Percentiles rank a stretch among this genome's conserved stretches.
These are phyloP conservation scores for Exophiala mesophila DNA, from an alignment of 2,329 filamentous ascomycete genomes.

Conservation along the genomic window DNA sequence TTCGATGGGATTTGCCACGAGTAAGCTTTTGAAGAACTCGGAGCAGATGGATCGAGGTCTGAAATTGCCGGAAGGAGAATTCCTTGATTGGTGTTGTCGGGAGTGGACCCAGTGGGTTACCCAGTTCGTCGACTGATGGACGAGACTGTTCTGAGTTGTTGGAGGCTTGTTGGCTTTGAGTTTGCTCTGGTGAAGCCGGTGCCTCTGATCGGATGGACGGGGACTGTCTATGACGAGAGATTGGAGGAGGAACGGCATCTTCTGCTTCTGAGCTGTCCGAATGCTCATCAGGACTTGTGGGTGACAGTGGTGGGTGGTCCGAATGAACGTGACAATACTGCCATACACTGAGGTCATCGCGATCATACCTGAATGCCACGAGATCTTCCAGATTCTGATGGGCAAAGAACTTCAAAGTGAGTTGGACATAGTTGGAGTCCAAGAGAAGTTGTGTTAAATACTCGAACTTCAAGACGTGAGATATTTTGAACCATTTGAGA, in stretches of 20 bases:
- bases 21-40: constrained; percentile 97
- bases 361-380: constrained; percentile 78
- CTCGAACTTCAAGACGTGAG: constrained; percentile 91
- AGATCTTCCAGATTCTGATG: constrained; percentile 90
- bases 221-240: constrained; percentile 55
- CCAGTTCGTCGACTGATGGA: constrained; percentile 75
- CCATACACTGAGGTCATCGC: constrained; percentile 86
- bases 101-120: constrained; percentile 64
- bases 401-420: constrained; percentile 88
- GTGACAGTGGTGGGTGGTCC: constrained; percentile 48
- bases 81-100: constrained; percentile 75
- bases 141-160: constrained; percentile 11
- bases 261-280: constrained; percentile 39
- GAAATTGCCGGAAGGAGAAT: constrained; percentile 92
- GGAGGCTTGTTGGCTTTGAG: constrained; percentile 27
- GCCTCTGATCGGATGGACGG: constrained; percentile 32
- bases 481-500: constrained; percentile 93
- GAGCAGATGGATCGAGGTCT: constrained; percentile 89
- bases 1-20: constrained; percentile 90
- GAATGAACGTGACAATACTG: constrained; percentile 75
- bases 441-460: constrained; percentile 89
- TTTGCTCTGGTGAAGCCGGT: constrained; percentile 27
- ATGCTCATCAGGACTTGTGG: constrained; percentile 28
- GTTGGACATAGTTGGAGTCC: constrained; percentile 89
- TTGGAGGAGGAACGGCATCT: constrained; percentile 80